Evolutionary conservation across 305 asterid species (phyloP), one percentile per base, ranked within the genome.

Genomic region (Caryopteris hybrid): DNA sequence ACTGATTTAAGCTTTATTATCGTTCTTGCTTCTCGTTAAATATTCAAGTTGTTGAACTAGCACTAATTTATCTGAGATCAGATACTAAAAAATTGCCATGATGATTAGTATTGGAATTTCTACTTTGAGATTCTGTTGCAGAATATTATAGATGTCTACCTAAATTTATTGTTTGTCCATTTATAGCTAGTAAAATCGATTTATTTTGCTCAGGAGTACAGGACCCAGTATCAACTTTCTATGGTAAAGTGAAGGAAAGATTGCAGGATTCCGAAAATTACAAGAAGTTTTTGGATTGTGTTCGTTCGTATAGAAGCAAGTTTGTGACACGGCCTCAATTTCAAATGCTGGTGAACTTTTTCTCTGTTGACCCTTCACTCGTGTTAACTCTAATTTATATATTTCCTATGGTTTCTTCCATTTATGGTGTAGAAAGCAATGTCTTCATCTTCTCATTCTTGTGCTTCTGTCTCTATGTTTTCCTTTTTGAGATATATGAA

Each of bases 221-320:
- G 61, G 88, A 80, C 61, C 90, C 82, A 31, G 78, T 75, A 21
- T 67, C 84, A 74, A 68, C 78, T 71, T 80, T 86, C 73, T 73
- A 81, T 56, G 83, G 79, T 75, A 86, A 84, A 71, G 86, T 90
- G 76, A 85, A 79, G 81, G 92, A 83, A 59, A 81, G 84, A 79
- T 64, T 88, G 66, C 83, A 69, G 69, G 86, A 79, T 69, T 63
- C 85, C 17, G 86, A 72, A 68, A 72, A 74, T 69, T 85, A 74
- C 78, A 83, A 84, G 78, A 85, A 84, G 71, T 83, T 90, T 74
- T 72, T 82, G 81, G 89, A 80, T 79, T 90, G 95, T 64, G 86
- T 90, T 70, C 86, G 83, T 75, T 78, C 82, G 61, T 88, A 81
- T 54, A 71, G 73, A 70, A 79, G 74, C 79, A 86, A 86, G 46